Evolutionary conservation across 306 rosid species (phyloP), one percentile per base, ranked within the genome.

Genomic region (Fagus sylvatica): DNA sequence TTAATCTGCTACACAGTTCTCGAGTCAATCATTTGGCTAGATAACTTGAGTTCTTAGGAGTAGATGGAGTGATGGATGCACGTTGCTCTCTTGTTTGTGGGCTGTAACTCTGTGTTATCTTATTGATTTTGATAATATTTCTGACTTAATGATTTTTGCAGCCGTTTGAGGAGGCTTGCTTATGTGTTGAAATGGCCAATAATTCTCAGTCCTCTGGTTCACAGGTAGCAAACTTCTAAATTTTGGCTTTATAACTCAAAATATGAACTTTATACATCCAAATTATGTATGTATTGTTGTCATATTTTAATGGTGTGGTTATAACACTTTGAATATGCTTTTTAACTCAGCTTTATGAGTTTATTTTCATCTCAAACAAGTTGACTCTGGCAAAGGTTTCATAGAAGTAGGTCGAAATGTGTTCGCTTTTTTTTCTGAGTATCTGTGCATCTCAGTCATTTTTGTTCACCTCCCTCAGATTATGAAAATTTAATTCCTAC

Each of bases 141-240:
- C 33, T 19, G 2, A 5, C 41, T 57, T 34, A 71, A 40, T 48
- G 61, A 33, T 66, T 66, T 57, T 66, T 66, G 16, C 68, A 53
- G 76, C 79, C 67, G 10, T 73, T 77, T 68, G 65, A 79, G 78
- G 87, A 72, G 65, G 48, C 71, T 74, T 40, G 82, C 74, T 53
- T 85, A 87, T 87, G 81, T 42, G 75, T 78, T 74, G 81, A 61
- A 69, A 94, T 92, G 97, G 93, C 90, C 7, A 87, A 81, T 84
- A 87, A 88, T 48, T 78, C 97, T 78, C 97, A 90, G 88, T 80
- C 96, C 57, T 78, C 97, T 8, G 69, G 82, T 66, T 86, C 88
- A 78, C 98, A 92, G 98, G 98, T 94, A 85, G 49, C 6, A 22
- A 15, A 39, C 46, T 72, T 72, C 71, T 59, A 76, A 53, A 39